These are phyloP conservation scores for Parsonsia alboflavescens DNA, from an alignment of 257 asterid species.

Conservation along the genomic window DNA sequence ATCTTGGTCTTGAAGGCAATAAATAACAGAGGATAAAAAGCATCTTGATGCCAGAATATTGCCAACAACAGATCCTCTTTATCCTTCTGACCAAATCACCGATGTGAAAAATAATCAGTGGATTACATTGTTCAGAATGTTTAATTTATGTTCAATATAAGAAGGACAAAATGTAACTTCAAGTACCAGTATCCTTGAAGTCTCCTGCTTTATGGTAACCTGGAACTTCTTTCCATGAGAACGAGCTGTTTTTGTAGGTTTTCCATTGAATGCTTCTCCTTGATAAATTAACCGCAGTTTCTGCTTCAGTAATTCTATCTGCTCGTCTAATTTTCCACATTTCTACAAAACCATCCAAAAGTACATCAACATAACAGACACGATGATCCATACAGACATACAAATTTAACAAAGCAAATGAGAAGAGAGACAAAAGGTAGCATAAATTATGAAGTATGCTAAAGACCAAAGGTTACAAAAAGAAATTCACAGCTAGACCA, in stretches of 20 bases:
- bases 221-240: conserved; percentile 93
- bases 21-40: not conserved
- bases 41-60: too few species aligned
- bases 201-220: conserved; percentile 79
- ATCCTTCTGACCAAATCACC: too few species aligned
- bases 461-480: not conserved
- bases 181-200: conserved; percentile 73
- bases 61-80: too few species aligned
- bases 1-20: not conserved
- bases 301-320: conserved; percentile 71
- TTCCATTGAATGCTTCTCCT: conserved; percentile 89
- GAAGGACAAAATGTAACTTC: not conserved
- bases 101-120: not conserved
- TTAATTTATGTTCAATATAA: not conserved
- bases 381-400: not conserved
- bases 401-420: not conserved
- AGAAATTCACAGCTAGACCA: not conserved
- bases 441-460: not conserved
- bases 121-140: not conserved
- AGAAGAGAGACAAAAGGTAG: not conserved
- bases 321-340: conserved; percentile 74
- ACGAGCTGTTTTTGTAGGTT: conserved; percentile 85
- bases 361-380: not conserved
- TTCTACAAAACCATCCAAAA: conserved; percentile 36
- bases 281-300: conserved; percentile 60